Percentiles rank a stretch among this genome's conserved stretches.
Evolutionary conservation across 2,329 filamentous ascomycete genomes (phyloP).

Genomic region (Curvularia sp.): DNA sequence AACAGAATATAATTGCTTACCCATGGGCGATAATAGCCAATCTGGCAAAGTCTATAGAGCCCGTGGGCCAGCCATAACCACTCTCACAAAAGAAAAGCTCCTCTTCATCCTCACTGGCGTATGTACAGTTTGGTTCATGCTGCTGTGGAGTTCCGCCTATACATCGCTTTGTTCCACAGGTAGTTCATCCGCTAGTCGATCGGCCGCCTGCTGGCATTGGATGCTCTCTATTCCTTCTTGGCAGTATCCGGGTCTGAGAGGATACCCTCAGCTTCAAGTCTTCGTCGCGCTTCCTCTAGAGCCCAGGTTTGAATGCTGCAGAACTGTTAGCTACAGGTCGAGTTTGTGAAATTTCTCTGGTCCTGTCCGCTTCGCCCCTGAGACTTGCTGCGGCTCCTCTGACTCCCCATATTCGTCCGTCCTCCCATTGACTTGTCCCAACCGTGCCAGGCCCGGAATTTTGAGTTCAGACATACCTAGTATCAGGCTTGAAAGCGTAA

Average conservation of each 20-base stretch:
- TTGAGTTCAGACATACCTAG: conserved; percentile 75
- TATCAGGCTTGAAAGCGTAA: conserved; percentile 97
- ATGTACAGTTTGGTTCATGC: conserved; percentile 15
- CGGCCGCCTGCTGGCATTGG: not conserved
- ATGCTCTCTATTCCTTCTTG: conserved; percentile 51
- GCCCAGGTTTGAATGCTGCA: conserved; percentile 98
- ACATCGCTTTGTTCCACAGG: not conserved
- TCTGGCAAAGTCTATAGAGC: conserved; percentile 17
- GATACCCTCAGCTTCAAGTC: conserved; percentile 95
- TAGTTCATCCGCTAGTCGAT: not conserved
- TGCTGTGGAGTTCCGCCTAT: conserved; percentile 8
- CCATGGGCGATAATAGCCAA: conserved; percentile 8
- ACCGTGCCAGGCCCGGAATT: not conserved
- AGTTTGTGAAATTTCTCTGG: not conserved
- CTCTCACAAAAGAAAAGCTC: conserved; percentile 18
- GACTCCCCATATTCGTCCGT: not conserved
- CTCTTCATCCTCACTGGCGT: conserved; percentile 9
- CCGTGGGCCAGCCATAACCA: conserved; percentile 16
- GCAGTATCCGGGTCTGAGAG: conserved; percentile 74
- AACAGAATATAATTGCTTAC: conserved; percentile 16
- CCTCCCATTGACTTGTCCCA: not conserved
- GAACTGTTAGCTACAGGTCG: conserved; percentile 25
- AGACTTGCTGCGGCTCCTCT: not conserved
- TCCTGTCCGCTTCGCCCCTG: not conserved
- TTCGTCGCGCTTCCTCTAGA: conserved; percentile 91